Conservation (phyloP, 176 grass and related monocot genomes). For the Alopecurus myosuroides region DNA sequence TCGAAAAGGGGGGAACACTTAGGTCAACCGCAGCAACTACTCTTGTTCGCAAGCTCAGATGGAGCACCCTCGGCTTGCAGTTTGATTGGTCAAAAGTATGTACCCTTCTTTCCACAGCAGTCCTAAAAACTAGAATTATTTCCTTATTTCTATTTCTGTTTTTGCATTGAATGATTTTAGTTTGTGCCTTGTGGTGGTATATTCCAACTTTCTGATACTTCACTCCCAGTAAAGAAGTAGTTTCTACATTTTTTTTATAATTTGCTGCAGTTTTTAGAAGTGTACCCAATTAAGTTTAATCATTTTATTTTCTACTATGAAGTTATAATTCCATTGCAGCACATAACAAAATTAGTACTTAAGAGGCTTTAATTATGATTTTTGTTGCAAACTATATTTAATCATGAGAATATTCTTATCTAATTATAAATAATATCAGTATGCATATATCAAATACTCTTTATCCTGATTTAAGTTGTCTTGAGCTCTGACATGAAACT, state of each 20-base stretch:
- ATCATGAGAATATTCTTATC: not conserved
- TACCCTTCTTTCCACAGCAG: not conserved
- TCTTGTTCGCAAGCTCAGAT: slow-evolving; percentile 79
- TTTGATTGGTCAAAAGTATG: slow-evolving; percentile 94
- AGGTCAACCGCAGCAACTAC: slow-evolving; percentile 43
- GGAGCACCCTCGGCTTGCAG: slow-evolving; percentile 88
- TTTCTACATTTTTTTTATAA: not conserved
- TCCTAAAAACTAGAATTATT: not conserved
- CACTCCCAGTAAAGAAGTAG: not conserved
- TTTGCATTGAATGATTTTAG: not conserved
- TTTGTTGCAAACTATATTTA: not conserved
- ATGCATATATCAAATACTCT: not conserved
- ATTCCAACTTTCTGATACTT: not conserved
- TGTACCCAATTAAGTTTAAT: not conserved
- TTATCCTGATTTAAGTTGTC: not conserved
- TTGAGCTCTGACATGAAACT: not conserved
- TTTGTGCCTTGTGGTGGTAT: not conserved
- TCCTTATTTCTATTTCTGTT: not conserved
- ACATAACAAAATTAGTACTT: not conserved
- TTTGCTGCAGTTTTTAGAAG: not conserved
- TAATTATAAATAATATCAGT: not conserved
- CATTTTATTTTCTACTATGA: not conserved
- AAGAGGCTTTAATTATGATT: not conserved
- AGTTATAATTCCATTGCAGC: not conserved
- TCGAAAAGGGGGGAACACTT: not conserved